These are phyloP conservation scores for Typha latifolia DNA, from an alignment of 176 grass and related monocot genomes.

Conservation along the genomic window DNA sequence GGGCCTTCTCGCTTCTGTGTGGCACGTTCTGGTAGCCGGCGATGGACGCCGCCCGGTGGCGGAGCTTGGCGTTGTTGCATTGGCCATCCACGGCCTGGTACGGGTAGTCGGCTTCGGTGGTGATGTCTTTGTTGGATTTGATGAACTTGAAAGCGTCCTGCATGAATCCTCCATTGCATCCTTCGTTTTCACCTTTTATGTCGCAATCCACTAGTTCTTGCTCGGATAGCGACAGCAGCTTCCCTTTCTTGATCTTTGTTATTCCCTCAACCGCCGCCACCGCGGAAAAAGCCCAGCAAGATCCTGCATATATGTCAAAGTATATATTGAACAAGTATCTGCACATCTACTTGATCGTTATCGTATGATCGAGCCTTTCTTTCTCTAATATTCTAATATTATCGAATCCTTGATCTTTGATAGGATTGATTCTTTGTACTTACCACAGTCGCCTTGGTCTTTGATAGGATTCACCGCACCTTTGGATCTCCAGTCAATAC, in stretches of 20 bases:
- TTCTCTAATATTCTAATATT: neutral
- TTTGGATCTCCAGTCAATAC: constrained; percentile 13
- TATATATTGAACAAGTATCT: neutral
- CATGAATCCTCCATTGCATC: neutral
- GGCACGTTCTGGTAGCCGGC: neutral
- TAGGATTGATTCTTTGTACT: neutral
- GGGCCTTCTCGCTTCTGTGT: neutral
- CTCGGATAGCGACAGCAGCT: constrained; percentile 19
- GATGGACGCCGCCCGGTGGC: constrained; percentile 9
- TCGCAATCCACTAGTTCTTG: constrained; percentile 40
- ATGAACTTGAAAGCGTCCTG: constrained; percentile 8
- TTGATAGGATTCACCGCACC: constrained; percentile 19
- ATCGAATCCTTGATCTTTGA: no score
- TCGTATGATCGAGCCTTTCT: neutral
- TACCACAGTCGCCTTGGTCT: constrained; percentile 26
- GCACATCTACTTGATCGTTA: neutral
- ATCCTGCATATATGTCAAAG: constrained; percentile 10
- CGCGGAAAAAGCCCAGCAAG: constrained; percentile 36
- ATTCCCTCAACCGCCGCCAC: constrained; percentile 24
- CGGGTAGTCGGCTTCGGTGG: constrained; percentile 26
- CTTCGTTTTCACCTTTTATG: neutral
- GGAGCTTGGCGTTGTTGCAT: constrained; percentile 19
- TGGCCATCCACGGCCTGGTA: constrained; percentile 21
- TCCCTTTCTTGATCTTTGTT: constrained; percentile 21
- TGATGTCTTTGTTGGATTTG: constrained; percentile 22